A percentile compares a stretch with the other conserved stretches of the same genome.
phyloP scores from a whole-genome alignment of 768 basidiomycete genomes.

The Leccinellum albellum region DNA sequence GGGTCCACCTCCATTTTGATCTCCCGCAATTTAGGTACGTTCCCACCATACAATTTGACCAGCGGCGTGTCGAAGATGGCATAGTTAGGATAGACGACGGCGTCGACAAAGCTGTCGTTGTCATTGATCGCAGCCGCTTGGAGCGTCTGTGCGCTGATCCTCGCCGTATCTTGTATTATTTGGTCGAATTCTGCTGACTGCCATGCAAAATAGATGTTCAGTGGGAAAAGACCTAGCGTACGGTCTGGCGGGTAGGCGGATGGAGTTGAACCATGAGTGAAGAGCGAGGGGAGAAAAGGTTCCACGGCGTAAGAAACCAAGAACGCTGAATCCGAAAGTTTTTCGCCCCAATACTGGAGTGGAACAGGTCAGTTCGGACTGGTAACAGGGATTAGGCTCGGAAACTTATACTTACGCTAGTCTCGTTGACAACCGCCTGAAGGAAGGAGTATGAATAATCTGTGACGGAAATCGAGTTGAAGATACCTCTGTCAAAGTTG shows the following conservation, averaged over 20 bases:
- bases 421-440: slow-evolving; percentile 14
- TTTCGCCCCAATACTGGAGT: slow-evolving; percentile 13
- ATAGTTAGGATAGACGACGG: slow-evolving; percentile 52
- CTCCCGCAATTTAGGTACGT: slow-evolving; percentile 31
- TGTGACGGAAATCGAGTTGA: background rate
- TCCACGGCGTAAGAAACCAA: slow-evolving; percentile 33
- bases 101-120: slow-evolving; percentile 19
- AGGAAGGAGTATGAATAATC: slow-evolving; percentile 8
- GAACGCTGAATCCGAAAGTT: background rate
- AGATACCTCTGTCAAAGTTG: background rate
- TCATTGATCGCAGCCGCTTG: slow-evolving; percentile 40
- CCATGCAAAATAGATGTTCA: slow-evolving; percentile 41
- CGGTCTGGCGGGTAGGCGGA: slow-evolving; percentile 47
- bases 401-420: slow-evolving; percentile 1
- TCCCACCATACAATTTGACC: slow-evolving; percentile 43
- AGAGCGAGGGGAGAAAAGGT: slow-evolving; percentile 44
- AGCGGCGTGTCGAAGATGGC: slow-evolving; percentile 50
- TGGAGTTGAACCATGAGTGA: slow-evolving; percentile 32
- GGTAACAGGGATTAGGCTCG: background rate
- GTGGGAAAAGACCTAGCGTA: slow-evolving; percentile 33
- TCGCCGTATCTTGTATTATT: slow-evolving; percentile 34
- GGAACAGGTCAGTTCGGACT: background rate
- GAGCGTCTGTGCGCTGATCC: slow-evolving; percentile 36
- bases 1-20: slow-evolving; percentile 49
- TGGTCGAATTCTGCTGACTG: background rate